These are phyloP conservation scores for Aspergillus flavus DNA, from an alignment of 2,329 filamentous ascomycete genomes.

Conservation along the genomic window DNA sequence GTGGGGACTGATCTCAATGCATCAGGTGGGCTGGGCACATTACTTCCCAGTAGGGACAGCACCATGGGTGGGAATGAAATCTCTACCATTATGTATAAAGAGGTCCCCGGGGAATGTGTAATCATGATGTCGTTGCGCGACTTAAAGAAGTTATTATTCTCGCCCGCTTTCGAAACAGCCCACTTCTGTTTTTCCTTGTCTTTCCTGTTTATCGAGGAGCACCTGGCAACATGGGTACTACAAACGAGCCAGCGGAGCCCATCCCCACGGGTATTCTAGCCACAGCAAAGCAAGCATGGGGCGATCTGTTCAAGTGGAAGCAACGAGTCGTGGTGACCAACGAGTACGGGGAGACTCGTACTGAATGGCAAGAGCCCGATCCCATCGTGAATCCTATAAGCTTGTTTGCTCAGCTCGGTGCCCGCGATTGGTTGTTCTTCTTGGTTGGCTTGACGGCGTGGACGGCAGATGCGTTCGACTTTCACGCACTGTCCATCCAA, in stretches of 20 bases:
- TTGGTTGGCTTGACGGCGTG: constrained; percentile 73
- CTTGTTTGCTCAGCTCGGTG: constrained; percentile 65
- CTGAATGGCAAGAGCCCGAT: constrained; percentile 69
- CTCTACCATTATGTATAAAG: background rate
- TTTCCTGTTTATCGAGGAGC: background rate
- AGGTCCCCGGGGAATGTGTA: background rate
- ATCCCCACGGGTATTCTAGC: constrained; percentile 66
- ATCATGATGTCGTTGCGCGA: background rate
- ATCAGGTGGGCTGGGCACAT: constrained; percentile 4
- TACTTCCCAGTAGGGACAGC: background rate
- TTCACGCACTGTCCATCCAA: constrained; percentile 78
- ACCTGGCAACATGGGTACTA: constrained; percentile 9
- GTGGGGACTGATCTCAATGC: constrained; percentile 5
- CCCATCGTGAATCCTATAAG: constrained; percentile 70
- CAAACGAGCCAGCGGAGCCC: constrained; percentile 62
- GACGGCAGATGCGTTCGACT: constrained; percentile 83
- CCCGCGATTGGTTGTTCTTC: constrained; percentile 74
- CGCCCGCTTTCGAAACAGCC: constrained; percentile 1
- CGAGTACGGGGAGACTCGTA: constrained; percentile 63
- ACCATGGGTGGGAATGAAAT: background rate
- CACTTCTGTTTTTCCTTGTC: background rate
- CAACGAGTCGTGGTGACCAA: constrained; percentile 63
- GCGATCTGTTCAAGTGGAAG: constrained; percentile 72
- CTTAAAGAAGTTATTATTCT: background rate
- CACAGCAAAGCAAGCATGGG: constrained; percentile 65